A percentile compares a stretch with the other conserved stretches of the same genome.
Conservation (phyloP, 2,329 filamentous ascomycete genomes). For the Cryphonectria parasitica region DNA sequence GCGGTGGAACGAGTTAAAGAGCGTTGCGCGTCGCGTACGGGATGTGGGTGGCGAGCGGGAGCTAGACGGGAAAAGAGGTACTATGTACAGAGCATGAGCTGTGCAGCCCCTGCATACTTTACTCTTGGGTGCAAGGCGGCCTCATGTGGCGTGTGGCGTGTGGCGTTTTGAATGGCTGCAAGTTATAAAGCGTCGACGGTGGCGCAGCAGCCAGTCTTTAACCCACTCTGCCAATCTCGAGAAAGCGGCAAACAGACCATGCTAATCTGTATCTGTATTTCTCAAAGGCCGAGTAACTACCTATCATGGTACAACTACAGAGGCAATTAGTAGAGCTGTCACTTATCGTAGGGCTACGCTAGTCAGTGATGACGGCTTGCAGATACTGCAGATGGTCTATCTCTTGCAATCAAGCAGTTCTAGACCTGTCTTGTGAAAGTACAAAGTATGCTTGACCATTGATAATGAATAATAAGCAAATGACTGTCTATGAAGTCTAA, state of each 20-base stretch:
- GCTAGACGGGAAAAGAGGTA: too few species aligned
- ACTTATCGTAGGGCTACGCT: neutral
- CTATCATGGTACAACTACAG: too few species aligned
- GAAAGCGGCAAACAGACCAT: too few species aligned
- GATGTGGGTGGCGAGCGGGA: neutral
- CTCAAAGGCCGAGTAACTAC: too few species aligned
- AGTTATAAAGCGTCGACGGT: neutral
- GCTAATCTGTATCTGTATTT: too few species aligned
- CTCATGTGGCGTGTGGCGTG: conserved; percentile 1
- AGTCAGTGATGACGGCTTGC: neutral
- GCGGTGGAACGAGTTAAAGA: neutral
- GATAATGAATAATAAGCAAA: neutral
- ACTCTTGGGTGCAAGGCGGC: neutral
- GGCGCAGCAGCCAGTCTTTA: neutral
- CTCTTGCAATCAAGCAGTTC: too few species aligned
- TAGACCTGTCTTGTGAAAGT: neutral
- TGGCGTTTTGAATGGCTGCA: neutral
- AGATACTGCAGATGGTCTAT: neutral
- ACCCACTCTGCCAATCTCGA: too few species aligned
- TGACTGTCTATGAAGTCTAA: neutral
- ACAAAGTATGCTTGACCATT: neutral
- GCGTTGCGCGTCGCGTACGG: neutral
- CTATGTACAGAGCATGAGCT: too few species aligned
- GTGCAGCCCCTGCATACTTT: neutral
- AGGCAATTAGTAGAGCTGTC: neutral